Base-by-base conservation (phyloP, 352 stramenopile genomes). In the Peronospora tabacina region DNA sequence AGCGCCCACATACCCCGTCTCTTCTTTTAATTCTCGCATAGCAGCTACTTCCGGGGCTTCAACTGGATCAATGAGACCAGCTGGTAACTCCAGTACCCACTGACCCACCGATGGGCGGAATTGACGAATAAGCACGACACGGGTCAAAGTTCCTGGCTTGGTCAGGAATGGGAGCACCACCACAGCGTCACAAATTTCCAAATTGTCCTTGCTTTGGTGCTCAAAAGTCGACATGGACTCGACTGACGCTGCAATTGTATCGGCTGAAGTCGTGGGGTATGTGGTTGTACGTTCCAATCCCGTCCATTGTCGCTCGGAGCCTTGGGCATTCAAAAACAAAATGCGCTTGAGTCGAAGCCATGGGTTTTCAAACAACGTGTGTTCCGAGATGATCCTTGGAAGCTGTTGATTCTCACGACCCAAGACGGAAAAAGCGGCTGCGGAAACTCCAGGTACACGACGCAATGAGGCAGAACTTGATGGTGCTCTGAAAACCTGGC, bases 81-180 rank as follows among this genome's bases (percentile, higher is more conserved):
- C 88, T 1, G 89, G 89, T 12, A 97, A 73, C 63, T 97, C 89
- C 35, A 97, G 57, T 17, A 92, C 91, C 65, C 79, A 93, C 35
- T 78, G 71, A 41, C 76, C 76, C 5, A 88, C 74, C 2, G 89
- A 81, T 13, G 89, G 89, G 11, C 91, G 82, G 56, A 93, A 97
- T 59, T 97, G 91, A 28, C 85, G 77, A 45, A 97, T 93, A 33
- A 95, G 58, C 17, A 97, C 65, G 35, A 84, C 76, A 7, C 60
- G 63, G 2, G 51, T 68, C 12, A 57, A 58, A 5, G 51, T 44
- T 16, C 55, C 44, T 34, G 37, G 39, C 7, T 60, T 61, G 26
- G 65, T 82, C 16, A 88, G 56, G 38, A 87, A 85, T 24, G 80
- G 80, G 39, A 90, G 81, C 34, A 88, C 73, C 39, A 88, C 73